phyloP scores from a whole-genome alignment of 192 early-diverging fungal genomes.

The Coemansia guatemalensis region DNA sequence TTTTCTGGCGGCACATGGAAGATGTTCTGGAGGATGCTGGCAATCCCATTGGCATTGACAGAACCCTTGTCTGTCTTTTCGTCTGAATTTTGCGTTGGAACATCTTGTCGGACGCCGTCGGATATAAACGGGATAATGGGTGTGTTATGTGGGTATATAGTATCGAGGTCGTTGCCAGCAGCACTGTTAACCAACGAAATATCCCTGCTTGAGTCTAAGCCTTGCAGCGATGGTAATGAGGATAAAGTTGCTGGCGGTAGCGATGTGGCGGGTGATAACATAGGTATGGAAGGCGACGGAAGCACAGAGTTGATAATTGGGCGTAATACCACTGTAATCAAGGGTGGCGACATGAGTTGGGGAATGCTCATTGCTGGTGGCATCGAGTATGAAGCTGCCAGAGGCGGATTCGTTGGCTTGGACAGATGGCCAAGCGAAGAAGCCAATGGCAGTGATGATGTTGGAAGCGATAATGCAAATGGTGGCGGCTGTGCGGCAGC shows the following conservation, averaged over 20 bases:
- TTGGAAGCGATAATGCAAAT: neutral
- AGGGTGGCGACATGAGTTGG: neutral
- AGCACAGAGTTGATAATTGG: neutral
- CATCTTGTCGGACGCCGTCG: constrained; percentile 21
- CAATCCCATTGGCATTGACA: constrained; percentile 38
- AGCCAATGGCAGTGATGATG: too few relatives aligned
- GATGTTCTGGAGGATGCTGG: constrained; percentile 36
- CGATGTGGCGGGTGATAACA: neutral
- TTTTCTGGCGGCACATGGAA: constrained; percentile 41
- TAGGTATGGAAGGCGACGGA: neutral
- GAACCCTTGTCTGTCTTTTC: constrained; percentile 6
- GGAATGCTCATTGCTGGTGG: neutral
- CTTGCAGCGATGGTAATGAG: neutral
- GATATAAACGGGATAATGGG: constrained; percentile 46
- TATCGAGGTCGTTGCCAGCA: constrained; percentile 16
- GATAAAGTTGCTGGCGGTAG: neutral
- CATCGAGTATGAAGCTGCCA: neutral
- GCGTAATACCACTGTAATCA: constrained; percentile 7
- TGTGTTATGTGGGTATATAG: constrained; percentile 10
- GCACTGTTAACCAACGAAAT: constrained; percentile 4
- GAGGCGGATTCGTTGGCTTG: neutral
- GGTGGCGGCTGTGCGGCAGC: neutral
- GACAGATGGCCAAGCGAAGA: too few relatives aligned
- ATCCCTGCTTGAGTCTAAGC: neutral
- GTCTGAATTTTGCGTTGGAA: constrained; percentile 8